Conservation (phyloP, 2,329 filamentous ascomycete genomes). For the Lasiodiplodia sp. region DNA sequence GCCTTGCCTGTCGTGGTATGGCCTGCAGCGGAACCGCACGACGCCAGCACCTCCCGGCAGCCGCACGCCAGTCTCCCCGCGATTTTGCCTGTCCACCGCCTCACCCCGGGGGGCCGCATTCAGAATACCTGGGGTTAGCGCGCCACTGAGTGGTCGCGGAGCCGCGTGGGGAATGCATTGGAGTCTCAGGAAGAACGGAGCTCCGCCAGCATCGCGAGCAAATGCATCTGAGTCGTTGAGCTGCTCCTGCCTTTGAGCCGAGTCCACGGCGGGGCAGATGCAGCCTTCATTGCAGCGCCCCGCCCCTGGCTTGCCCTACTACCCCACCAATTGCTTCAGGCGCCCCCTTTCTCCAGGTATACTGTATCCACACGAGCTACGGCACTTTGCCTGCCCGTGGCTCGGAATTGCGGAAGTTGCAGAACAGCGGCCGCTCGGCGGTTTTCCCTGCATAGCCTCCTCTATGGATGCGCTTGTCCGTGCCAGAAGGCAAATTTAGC, state of each 20-base stretch:
- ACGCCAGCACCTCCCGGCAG: slow-evolving; percentile 4
- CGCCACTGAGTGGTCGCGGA: slow-evolving; percentile 8
- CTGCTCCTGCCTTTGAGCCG: slow-evolving; percentile 16
- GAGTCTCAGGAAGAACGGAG: background rate
- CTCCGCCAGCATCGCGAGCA: background rate
- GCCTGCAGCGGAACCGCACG: slow-evolving; percentile 27
- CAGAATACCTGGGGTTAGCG: slow-evolving; percentile 1
- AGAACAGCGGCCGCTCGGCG: background rate
- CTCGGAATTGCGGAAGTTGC: slow-evolving; percentile 11
- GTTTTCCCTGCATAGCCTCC: background rate
- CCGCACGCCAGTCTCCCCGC: background rate
- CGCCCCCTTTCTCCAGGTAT: slow-evolving; percentile 17
- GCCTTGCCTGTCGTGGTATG: slow-evolving; percentile 8
- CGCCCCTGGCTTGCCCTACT: slow-evolving; percentile 19
- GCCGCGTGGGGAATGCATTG: background rate
- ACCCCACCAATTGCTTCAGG: slow-evolving; percentile 17
- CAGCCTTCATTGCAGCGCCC: background rate
- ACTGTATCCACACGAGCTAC: background rate
- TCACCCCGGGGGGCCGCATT: background rate
- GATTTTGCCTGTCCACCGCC: slow-evolving; percentile 2
- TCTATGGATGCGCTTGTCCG: slow-evolving; percentile 12
- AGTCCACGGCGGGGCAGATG: slow-evolving; percentile 9
- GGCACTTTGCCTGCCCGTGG: slow-evolving; percentile 15
- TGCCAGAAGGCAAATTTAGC: background rate
- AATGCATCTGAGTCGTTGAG: background rate